Evolutionary conservation across 2,329 filamentous ascomycete species (phyloP).

Genomic region (Mycocentrospora acerina): DNA sequence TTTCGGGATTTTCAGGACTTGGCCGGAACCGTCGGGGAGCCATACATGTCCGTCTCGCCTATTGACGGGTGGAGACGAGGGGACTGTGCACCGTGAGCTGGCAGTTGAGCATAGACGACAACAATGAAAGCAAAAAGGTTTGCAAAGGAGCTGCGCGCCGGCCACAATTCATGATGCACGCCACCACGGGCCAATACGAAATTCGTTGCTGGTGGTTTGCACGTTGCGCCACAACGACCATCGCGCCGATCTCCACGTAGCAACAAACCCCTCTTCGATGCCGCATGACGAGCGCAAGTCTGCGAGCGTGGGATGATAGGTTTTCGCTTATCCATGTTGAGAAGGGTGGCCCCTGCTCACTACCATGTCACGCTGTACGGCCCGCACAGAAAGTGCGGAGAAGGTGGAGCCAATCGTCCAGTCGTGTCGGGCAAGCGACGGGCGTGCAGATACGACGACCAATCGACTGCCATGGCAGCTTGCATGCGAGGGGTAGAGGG

Average conservation of each 20-base stretch:
- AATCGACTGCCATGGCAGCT: constrained; percentile 5
- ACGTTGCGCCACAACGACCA: constrained; percentile 22
- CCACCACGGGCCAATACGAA: constrained; percentile 6
- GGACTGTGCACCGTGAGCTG: constrained; percentile 5
- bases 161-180: constrained; percentile 4
- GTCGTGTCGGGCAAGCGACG: constrained; percentile 6
- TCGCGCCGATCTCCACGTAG: constrained; percentile 7
- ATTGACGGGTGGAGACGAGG: constrained; percentile 8
- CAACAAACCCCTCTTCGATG: constrained; percentile 6
- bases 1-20: constrained; percentile 12
- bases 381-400: constrained; percentile 22
- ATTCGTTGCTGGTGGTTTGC: constrained; percentile 2
- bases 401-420: constrained; percentile 14
- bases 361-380: constrained; percentile 14
- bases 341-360: constrained; percentile 12
- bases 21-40: constrained; percentile 12
- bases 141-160: constrained; percentile 7
- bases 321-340: constrained; percentile 9
- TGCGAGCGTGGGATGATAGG: constrained; percentile 15
- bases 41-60: constrained; percentile 2
- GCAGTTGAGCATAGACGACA: constrained; percentile 7
- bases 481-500: constrained; percentile 13
- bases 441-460: constrained; percentile 7
- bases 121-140: constrained; percentile 5
- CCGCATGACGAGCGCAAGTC: constrained; percentile 17